A percentile compares a stretch with the other conserved stretches of the same genome.
These are phyloP conservation scores for Kitagawia praeruptora DNA, from an alignment of 129 eudicot species.

Conservation along the genomic window DNA sequence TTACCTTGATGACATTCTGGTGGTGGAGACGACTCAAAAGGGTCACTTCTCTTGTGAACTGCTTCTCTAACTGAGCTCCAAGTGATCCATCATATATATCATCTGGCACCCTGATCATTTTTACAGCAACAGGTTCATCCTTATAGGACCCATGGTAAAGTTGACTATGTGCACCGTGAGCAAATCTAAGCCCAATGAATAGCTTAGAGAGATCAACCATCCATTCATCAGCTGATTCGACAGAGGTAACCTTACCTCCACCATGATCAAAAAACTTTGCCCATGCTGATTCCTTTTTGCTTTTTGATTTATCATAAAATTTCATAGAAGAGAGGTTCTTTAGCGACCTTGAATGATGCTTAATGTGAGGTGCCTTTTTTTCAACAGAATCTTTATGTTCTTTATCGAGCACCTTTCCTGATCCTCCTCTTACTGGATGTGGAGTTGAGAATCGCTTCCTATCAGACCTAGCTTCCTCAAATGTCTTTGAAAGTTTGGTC, in stretches of 20 bases:
- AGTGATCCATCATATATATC: constrained; percentile 73
- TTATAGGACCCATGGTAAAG: constrained; percentile 81
- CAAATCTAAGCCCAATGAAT: constrained; percentile 72
- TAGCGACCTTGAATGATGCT: constrained; percentile 25
- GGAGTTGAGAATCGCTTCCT: constrained; percentile 70
- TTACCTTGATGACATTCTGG: constrained; percentile 66
- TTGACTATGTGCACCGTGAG: constrained; percentile 89
- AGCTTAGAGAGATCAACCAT: constrained; percentile 81
- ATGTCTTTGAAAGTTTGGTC: constrained; percentile 48
- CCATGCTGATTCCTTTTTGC: constrained; percentile 61
- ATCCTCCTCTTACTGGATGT: constrained; percentile 49
- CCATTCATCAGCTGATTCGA: constrained; percentile 59
- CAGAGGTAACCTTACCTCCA: constrained; percentile 73
- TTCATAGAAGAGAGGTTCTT: constrained; percentile 43
- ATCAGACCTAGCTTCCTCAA: constrained; percentile 67
- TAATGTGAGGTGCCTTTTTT: constrained; percentile 21
- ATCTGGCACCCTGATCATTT: constrained; percentile 72
- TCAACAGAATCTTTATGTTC: constrained; percentile 25
- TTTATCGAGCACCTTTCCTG: constrained; percentile 36
- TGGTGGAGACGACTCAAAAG: constrained; percentile 74
- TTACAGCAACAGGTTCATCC: constrained; percentile 78
- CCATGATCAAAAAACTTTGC: constrained; percentile 76
- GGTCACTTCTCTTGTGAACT: constrained; percentile 66
- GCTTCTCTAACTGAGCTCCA: constrained; percentile 66
- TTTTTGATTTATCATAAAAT: constrained; percentile 35